Percentiles rank a stretch among this genome's conserved stretches.
Conservation (phyloP, 1,284 basidiomycete genomes). For the Austroboletus olivaceoglutinosus region DNA sequence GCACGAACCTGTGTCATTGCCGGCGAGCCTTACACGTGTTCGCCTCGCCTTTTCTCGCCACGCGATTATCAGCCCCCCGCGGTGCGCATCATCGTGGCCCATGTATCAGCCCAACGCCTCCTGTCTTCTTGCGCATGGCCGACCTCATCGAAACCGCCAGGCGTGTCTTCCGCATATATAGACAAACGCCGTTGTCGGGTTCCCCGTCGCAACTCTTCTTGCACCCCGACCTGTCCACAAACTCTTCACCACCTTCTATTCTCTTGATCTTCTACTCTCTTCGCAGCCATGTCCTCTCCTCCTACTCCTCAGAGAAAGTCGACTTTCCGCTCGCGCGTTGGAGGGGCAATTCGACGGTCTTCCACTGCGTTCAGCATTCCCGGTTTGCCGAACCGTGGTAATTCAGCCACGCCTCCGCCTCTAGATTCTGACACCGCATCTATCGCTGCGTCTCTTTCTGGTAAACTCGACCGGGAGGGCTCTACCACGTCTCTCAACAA, state of each 20-base stretch:
- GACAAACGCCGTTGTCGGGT: slow-evolving; percentile 19
- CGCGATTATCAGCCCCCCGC: slow-evolving; percentile 35
- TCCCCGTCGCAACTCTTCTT: slow-evolving; percentile 20
- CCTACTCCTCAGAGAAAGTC: slow-evolving; percentile 33
- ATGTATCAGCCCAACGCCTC: slow-evolving; percentile 17
- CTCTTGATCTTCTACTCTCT: neutral
- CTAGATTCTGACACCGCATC: slow-evolving; percentile 32
- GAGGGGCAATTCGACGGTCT: slow-evolving; percentile 32
- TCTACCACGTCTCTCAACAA: slow-evolving; percentile 29
- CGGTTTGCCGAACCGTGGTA: slow-evolving; percentile 26
- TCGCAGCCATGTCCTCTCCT: slow-evolving; percentile 21
- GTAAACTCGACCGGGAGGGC: slow-evolving; percentile 29
- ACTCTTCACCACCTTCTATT: slow-evolving; percentile 5
- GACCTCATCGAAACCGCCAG: slow-evolving; percentile 37
- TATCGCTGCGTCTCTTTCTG: slow-evolving; percentile 24
- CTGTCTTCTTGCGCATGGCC: slow-evolving; percentile 31
- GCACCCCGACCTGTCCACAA: slow-evolving; percentile 15
- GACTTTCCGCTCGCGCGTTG: slow-evolving; percentile 35
- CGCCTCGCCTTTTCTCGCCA: slow-evolving; percentile 28
- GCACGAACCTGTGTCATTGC: neutral
- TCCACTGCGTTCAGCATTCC: slow-evolving; percentile 35
- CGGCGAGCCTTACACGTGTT: slow-evolving; percentile 28
- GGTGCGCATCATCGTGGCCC: slow-evolving; percentile 28
- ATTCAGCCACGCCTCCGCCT: slow-evolving; percentile 29
- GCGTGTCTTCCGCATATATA: slow-evolving; percentile 31